Evolutionary conservation across 192 early-diverging fungal species (phyloP).

Genomic region (Obelidium mucronatum): DNA sequence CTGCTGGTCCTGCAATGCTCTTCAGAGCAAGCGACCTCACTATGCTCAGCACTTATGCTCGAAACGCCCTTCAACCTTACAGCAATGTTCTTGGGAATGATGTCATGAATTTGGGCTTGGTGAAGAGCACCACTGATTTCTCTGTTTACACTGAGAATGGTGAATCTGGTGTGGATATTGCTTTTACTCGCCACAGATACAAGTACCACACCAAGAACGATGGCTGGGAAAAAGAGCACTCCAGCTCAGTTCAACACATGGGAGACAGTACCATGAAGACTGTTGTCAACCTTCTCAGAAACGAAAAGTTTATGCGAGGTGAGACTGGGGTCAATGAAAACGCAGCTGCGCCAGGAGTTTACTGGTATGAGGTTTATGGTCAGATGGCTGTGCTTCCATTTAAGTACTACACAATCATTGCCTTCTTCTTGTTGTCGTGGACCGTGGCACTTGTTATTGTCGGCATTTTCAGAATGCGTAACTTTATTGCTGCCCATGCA

Average conservation of each 20-base stretch:
- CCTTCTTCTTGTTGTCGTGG: neutral
- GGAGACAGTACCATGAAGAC: slow-evolving; percentile 45
- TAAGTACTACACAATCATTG: neutral
- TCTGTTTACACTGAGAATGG: slow-evolving; percentile 35
- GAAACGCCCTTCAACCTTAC: neutral
- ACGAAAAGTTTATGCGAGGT: slow-evolving; percentile 17
- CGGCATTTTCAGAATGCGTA: neutral
- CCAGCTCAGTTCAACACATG: slow-evolving; percentile 42
- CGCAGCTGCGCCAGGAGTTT: neutral
- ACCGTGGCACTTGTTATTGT: neutral
- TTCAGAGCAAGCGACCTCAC: neutral
- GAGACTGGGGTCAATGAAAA: too few relatives aligned
- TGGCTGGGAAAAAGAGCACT: slow-evolving; percentile 34
- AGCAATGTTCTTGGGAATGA: slow-evolving; percentile 15
- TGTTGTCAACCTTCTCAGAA: neutral
- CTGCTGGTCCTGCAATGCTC: slow-evolving; percentile 10
- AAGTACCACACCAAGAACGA: slow-evolving; percentile 50
- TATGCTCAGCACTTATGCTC: slow-evolving; percentile 7
- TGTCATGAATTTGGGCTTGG: neutral
- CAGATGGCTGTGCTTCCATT: slow-evolving; percentile 9
- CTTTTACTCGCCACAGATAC: slow-evolving; percentile 31
- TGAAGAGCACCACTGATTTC: slow-evolving; percentile 49
- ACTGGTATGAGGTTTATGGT: slow-evolving; percentile 5
- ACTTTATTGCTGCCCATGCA: slow-evolving; percentile 7
- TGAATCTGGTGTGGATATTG: slow-evolving; percentile 49